Evolutionary conservation across 805 yeast species (phyloP), one percentile per base, ranked within the genome.

Genomic region (Wickerhamiella azyma): DNA sequence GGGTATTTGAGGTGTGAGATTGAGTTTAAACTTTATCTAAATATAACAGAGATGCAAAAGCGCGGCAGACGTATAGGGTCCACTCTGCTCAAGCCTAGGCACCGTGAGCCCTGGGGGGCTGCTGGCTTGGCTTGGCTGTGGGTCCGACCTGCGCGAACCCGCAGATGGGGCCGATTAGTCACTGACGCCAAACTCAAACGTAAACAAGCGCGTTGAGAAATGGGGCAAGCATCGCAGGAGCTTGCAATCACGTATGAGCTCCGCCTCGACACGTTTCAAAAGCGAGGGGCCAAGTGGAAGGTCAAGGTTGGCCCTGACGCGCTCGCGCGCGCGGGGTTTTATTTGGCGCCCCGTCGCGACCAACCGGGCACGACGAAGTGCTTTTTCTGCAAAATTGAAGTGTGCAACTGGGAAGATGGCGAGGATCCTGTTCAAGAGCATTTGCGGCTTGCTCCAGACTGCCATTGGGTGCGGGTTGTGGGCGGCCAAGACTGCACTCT

Each of bases 241-340:
- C 24, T 21, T 21, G 30, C n/a, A n/a, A 32, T 14, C 19, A 11
- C 41, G 9, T 37, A 37, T 17, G 13, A 17, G 28, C 33, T 36
- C 38, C 37, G 47, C 8, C 38, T 43, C 30, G 37, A 36, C 38
- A 18, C 41, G 2, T 29, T 43, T 8, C 37, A 33, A 4, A 30
- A 32, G 17, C 33, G 14, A 5, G 24, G 24, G 24, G 24, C 24
- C 36, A 9, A 9, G 18, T 45, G 48, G 48, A 17, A 14, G 5
- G 29, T 35, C 16, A 11, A 5, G 8, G 17, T 35, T 17, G 28
- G 44, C 2, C 17, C 41, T 2, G 37, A 26, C 7, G 32, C 26
- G 11, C 32, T 45, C 37, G 48, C 48, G 13, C 26, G 37, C 7
- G 44, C 48, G 13, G 48, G 48, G 5, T 45, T 45, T 26, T 17